Evolutionary conservation across 768 basidiomycete genomes (phyloP), one percentile per base, ranked within the genome.

Genomic region (Russula emetica): DNA sequence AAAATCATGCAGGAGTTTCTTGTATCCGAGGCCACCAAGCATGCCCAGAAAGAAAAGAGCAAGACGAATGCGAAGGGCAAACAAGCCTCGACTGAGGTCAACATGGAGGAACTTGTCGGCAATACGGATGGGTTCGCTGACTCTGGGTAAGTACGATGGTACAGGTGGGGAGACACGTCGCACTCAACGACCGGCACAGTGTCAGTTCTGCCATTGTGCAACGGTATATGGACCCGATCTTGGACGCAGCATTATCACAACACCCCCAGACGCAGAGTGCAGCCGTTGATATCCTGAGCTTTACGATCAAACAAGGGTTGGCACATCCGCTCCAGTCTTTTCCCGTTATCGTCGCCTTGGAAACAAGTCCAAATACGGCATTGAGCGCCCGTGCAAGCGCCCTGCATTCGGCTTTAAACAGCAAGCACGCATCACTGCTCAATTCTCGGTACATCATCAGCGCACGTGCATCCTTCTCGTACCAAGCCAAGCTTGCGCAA

Each of bases 121-220:
- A 95, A 96, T 70, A 94, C 94, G 0, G 90, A 94, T 70, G 93
- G 89, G 1, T 96, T 98, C 72, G 94, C 96, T 0, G 97, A 98
- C 69, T 98, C 96, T 7, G 95, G 95, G 97, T 98, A 75, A 70
- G 84, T 66, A 34, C 9, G 18, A 28, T 32, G 18, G 1, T 4
- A 28, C 5, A 2, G 20, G 38, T 5, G 24, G 36, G 11, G 36
- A 32, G 18, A 22, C 24, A 9, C n/a, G 22, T 54, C 44, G 10
- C 34, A 20, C 53, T 55, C 13, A 60, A 51, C 5, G 16, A 32
- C 13, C 5, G n/a, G 47, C 11, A 30, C 70, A 98, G 96, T 30
- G 92, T 98, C 65, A 93, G 92, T 74, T 95, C 96, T 1, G 92
- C 93, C 3, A 83, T 99, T 42, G 88, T 98, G 0, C 97, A 99